Evolutionary conservation across 768 basidiomycete genomes (phyloP), one percentile per base, ranked within the genome.

Genomic region (Amanita rubescens): DNA sequence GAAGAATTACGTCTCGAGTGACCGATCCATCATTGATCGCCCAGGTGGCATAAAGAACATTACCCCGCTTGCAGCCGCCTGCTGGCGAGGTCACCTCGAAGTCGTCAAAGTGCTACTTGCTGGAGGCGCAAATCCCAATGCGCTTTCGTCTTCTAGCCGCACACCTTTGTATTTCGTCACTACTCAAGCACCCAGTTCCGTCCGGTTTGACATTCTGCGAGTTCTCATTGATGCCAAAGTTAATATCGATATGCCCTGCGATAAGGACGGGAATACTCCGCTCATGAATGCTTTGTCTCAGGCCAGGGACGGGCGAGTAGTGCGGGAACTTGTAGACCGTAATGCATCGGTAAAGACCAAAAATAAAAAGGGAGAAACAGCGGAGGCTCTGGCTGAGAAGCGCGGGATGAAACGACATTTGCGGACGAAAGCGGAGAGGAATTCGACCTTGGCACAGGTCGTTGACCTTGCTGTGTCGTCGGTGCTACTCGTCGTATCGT

Each of bases 391-490:
- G 27, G 27, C 27, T 30, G 27, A 30, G 27, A 30, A 4, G 27
- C 27, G 8, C 27, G 8, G 27, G 27, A 30, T 30, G 27, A 30
- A 30, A 30, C 27, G 27, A 30, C 27, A 30, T 30, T 4, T 30
- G 27, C 27, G 27, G 27, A 30, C 37, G 52, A 53, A 11, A 24
- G 49, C 14, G 54, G 59, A 10, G 57, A 54, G 45, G 37, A 37
- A 45, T 41, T 44, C 25, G 11, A 37, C 45, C 22, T 49, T 25
- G 33, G 41, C 27, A 4, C 27, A 60, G 33, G 22, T 55, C 32
- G 53, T 67, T 33, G 67, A 68, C 45, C 45, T 55, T 37, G 63
- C 56, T 14, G 56, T 57, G 22, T 53, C 58, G 30, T 22, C 57
- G 25, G 57, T 62, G 47, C 25, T 60, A 19, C 34, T 62, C 42